Evolutionary conservation across 305 asterid species (phyloP).

Genomic region (Euphrasia arctica): DNA sequence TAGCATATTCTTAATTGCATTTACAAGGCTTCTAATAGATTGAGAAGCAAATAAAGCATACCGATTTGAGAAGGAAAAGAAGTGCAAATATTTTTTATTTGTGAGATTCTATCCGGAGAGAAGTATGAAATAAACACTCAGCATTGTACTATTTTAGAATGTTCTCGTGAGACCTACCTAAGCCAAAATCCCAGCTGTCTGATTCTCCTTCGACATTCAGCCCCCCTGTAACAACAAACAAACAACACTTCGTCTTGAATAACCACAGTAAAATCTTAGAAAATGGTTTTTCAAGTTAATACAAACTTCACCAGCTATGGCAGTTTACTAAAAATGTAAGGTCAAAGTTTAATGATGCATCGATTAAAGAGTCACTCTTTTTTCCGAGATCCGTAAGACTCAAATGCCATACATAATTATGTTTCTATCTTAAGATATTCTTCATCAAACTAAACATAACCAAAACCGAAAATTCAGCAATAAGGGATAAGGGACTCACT

Average conservation of each 20-base stretch:
- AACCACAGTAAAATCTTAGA: slow-evolving; percentile 5
- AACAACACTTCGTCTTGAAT: slow-evolving; percentile 6
- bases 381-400: too few relatives aligned
- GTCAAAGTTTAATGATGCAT: too few relatives aligned
- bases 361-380: too few relatives aligned
- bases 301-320: background rate
- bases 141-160: background rate
- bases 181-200: slow-evolving; percentile 98
- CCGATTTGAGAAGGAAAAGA: too few relatives aligned
- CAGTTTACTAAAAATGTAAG: too few relatives aligned
- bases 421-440: too few relatives aligned
- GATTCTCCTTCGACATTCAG: slow-evolving; percentile 94
- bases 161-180: slow-evolving; percentile 42
- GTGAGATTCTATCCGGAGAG: too few relatives aligned
- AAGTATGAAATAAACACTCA: too few relatives aligned
- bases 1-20: background rate
- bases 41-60: background rate
- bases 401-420: too few relatives aligned
- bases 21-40: background rate
- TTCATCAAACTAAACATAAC: too few relatives aligned
- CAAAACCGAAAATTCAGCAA: too few relatives aligned
- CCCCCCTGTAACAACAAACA: slow-evolving; percentile 62
- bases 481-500: slow-evolving; percentile 41
- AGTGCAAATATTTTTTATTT: too few relatives aligned
- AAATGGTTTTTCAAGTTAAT: background rate